phyloP scores from a whole-genome alignment of 164 flowering plant genomes.

The Chimonanthus salicifolius region DNA sequence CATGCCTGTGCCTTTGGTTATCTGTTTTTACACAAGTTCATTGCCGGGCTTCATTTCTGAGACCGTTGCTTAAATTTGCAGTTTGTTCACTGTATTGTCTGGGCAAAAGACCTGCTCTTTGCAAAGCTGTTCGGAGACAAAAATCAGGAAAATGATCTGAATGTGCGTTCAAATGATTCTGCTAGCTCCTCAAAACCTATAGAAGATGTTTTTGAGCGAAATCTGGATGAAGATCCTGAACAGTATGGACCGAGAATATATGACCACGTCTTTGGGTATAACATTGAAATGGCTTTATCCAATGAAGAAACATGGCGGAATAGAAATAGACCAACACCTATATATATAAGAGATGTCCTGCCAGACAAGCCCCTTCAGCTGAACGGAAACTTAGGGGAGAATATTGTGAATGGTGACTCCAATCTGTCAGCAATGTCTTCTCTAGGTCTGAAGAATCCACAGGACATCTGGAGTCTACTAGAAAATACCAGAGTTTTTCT shows the following conservation, averaged over 20 bases:
- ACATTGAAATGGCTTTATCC: slow-evolving; percentile 80
- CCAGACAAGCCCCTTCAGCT: slow-evolving; percentile 27
- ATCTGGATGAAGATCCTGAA: slow-evolving; percentile 60
- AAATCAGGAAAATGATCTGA: slow-evolving; percentile 89
- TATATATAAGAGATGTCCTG: slow-evolving; percentile 58
- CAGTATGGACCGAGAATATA: slow-evolving; percentile 81
- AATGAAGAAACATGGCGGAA: slow-evolving; percentile 96
- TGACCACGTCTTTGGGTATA: slow-evolving; percentile 97
- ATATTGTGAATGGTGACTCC: slow-evolving; percentile 25
- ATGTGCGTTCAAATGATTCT: slow-evolving; percentile 72
- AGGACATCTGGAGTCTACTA: slow-evolving; percentile 79
- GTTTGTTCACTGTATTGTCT: slow-evolving; percentile 98
- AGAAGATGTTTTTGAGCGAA: slow-evolving; percentile 77
- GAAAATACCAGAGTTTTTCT: slow-evolving; percentile 78
- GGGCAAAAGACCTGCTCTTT: slow-evolving; percentile 99
- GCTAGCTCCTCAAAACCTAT: slow-evolving; percentile 52
- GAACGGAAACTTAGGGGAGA: slow-evolving; percentile 54
- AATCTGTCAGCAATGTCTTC: slow-evolving; percentile 78
- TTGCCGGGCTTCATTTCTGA: background rate
- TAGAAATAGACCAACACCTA: slow-evolving; percentile 77
- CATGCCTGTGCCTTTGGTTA: background rate
- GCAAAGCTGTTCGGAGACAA: slow-evolving; percentile 91
- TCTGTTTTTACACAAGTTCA: background rate
- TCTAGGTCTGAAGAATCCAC: slow-evolving; percentile 84
- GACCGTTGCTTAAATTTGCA: slow-evolving; percentile 31